These are phyloP conservation scores for Cymbopogon flexuosus DNA, from an alignment of 202 grass and related monocot genomes.

Conservation along the genomic window DNA sequence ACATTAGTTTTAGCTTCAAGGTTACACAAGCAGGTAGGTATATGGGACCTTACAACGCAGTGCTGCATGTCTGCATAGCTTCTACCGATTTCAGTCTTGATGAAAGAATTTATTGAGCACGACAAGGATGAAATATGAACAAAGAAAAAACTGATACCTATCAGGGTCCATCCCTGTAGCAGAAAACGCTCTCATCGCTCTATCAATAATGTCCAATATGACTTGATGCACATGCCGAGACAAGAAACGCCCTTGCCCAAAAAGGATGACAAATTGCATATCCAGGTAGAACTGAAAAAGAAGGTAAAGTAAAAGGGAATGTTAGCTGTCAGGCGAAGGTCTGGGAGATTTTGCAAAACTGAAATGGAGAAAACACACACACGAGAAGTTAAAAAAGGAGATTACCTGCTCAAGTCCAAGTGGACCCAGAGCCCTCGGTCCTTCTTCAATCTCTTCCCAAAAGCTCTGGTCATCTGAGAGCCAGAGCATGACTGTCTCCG, in stretches of 20 bases:
- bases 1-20: conserved; percentile 10
- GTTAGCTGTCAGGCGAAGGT: neutral
- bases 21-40: neutral
- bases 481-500: conserved; percentile 77
- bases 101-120: neutral
- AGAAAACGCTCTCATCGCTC: conserved; percentile 79
- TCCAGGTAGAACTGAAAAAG: conserved; percentile 86
- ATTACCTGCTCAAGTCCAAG: conserved; percentile 76
- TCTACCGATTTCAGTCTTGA: neutral
- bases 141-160: conserved; percentile 38
- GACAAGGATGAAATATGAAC: neutral
- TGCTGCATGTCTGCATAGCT: neutral
- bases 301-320: neutral
- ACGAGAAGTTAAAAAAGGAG: neutral
- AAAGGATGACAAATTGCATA: conserved; percentile 95
- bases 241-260: conserved; percentile 79
- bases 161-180: conserved; percentile 79
- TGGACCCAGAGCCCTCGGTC: conserved; percentile 57
- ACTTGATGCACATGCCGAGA: conserved; percentile 76
- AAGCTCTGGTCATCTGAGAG: conserved; percentile 80
- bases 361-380: neutral
- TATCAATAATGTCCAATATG: conserved; percentile 69
- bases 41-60: neutral
- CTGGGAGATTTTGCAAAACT: neutral
- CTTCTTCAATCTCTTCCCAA: conserved; percentile 94